Conservation (phyloP, 176 grass and related monocot genomes). For the Phragmites australis region DNA sequence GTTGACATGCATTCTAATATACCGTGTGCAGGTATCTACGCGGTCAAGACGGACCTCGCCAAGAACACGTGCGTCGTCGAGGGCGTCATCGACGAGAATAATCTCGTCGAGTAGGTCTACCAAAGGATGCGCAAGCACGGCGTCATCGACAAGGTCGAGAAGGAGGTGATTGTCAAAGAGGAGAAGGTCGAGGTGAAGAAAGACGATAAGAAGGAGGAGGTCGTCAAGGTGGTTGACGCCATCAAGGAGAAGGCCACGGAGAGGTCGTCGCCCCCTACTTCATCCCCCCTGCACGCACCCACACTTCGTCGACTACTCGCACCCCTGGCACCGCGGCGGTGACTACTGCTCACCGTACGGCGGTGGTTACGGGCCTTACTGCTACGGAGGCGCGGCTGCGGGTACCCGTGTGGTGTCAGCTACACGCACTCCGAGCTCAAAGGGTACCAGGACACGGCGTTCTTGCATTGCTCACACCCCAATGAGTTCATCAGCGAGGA, state of each 20-base stretch:
- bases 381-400: background rate
- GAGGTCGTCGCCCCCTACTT: conserved; percentile 69
- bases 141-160: conserved; percentile 53
- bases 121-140: conserved; percentile 49
- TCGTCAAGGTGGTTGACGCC: conserved; percentile 3
- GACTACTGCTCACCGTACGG: background rate
- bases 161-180: conserved; percentile 46
- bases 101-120: conserved; percentile 65
- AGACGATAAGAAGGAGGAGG: conserved; percentile 21
- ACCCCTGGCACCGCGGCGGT: conserved; percentile 2
- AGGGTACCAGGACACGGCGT: conserved; percentile 47
- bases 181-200: conserved; percentile 48
- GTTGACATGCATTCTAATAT: too few relatives aligned
- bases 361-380: background rate
- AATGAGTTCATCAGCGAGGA: conserved; percentile 68
- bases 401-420: conserved; percentile 12
- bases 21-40: conserved; percentile 53
- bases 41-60: conserved; percentile 56
- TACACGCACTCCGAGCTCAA: conserved; percentile 59
- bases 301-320: conserved; percentile 53
- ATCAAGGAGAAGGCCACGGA: conserved; percentile 57
- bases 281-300: conserved; percentile 76
- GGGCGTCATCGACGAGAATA: conserved; percentile 60
- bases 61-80: conserved; percentile 59
- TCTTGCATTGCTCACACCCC: conserved; percentile 77